These are phyloP conservation scores for Phytophthora sojae DNA, from an alignment of 352 stramenopile genomes.

Conservation along the genomic window DNA sequence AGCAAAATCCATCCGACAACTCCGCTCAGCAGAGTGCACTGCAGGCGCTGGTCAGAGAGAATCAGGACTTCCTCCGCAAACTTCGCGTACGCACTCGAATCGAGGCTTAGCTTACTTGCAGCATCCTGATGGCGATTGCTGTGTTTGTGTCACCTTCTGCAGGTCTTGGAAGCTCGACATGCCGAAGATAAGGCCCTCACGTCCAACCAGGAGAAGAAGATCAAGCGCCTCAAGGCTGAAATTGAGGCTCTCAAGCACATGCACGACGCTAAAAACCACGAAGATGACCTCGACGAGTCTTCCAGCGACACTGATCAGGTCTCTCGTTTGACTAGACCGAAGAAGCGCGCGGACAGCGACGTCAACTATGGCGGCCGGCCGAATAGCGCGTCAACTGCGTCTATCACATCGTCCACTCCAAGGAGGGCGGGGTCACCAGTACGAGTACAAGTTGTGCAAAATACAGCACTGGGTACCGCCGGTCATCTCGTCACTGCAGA, in stretches of 20 bases:
- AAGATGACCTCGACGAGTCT: constrained; percentile 37
- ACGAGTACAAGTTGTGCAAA: constrained; percentile 17
- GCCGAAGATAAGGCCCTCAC: constrained; percentile 64
- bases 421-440: constrained; percentile 17
- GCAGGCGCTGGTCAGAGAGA: constrained; percentile 68
- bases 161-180: constrained; percentile 71
- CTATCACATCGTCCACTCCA: constrained; percentile 29
- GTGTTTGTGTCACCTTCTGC: constrained; percentile 1
- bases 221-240: constrained; percentile 74
- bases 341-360: constrained; percentile 13
- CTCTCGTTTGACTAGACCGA: constrained; percentile 14
- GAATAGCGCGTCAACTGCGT: constrained; percentile 23
- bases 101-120: background rate
- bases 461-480: constrained; percentile 1
- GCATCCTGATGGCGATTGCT: background rate
- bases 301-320: constrained; percentile 28
- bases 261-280: constrained; percentile 48
- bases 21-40: constrained; percentile 52
- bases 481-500: constrained; percentile 51
- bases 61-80: constrained; percentile 74
- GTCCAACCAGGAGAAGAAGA: constrained; percentile 67
- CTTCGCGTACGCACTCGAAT: constrained; percentile 40
- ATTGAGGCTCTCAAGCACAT: constrained; percentile 84
- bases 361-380: constrained; percentile 17
- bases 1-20: constrained; percentile 21